Base-by-base conservation (phyloP, 2,329 filamentous ascomycete genomes). In the Botryosphaeria dothidea region DNA sequence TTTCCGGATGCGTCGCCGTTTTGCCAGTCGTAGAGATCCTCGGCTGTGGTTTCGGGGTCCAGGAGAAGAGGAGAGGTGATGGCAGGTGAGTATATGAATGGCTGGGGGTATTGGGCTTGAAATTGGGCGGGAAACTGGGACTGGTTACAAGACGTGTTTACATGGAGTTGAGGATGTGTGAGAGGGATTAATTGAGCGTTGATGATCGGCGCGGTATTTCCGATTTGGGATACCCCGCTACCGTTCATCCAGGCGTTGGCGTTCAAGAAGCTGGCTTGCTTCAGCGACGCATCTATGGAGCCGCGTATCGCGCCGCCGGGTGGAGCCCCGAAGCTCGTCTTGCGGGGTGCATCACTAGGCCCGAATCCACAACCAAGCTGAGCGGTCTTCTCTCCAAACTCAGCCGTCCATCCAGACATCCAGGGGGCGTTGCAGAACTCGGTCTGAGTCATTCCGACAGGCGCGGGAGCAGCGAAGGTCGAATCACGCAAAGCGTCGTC, bases 41-140 rank as follows among this genome's bases (percentile, higher is more conserved):
- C 61, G 23, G 61, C 25, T 11, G 61, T 63, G n/a, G 61, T 63
- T 31, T 63, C 61, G 6, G 61, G 29, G 34, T 63, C 61, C 17
- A 63, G 61, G 9, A 41, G 27, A 21, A 48, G 29, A 9, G 48
- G 46, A 4, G 61, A 48, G 1, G 61, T 38, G 48, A 63, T 54
- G 11, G 23, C 61, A 9, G 56, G 38, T 1, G 56, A 23, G 38
- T 43, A 46, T 8, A 31, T 15, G 41, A 46, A 46, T 3, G 27
- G 56, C 3, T 54, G 48, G 2, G 48, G 21, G 36, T 45, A 62
- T 7, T 17, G 21, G 9, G 31, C 31, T 15, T 62, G 48, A 3
- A 51, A 38, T 21, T 60, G 38, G 25, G 8, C 23, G 29, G 27
- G 25, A 17, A 38, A 46, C 17, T 61, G 57, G n/a, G 25, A 7